Evolutionary conservation across 1,139 yeast genomes (phyloP).

Genomic region (Magnusiomyces paraingens): DNA sequence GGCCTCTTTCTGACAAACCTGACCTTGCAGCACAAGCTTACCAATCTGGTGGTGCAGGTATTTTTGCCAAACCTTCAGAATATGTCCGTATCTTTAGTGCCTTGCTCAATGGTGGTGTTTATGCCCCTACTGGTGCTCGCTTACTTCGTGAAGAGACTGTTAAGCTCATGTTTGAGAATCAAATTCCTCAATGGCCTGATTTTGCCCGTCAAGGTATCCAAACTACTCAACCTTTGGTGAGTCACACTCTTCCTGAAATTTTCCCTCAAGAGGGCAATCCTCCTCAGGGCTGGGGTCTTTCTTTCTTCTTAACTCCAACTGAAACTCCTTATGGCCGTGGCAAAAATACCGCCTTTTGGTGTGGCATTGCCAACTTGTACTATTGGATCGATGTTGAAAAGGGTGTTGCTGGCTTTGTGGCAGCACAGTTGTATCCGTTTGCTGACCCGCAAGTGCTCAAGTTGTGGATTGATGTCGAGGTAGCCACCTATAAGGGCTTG

Average conservation of each 20-base stretch:
- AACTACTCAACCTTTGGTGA: conserved; percentile 17
- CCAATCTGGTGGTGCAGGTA: conserved; percentile 45
- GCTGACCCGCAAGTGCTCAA: conserved; percentile 17
- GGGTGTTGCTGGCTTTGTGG: conserved; percentile 42
- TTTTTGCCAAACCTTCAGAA: conserved; percentile 41
- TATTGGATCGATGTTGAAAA: conserved; percentile 44
- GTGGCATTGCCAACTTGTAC: conserved; percentile 42
- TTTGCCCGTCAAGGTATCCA: conserved; percentile 20
- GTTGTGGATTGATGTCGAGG: conserved; percentile 18
- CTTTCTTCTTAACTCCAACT: conserved; percentile 17
- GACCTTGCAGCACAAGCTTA: conserved; percentile 5
- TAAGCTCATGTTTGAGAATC: conserved; percentile 22
- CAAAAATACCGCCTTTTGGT: conserved; percentile 40
- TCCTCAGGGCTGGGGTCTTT: conserved; percentile 26
- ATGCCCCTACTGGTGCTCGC: conserved; percentile 28
- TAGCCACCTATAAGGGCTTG: conserved; percentile 16
- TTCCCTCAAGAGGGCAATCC: conserved; percentile 21
- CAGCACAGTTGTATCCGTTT: conserved; percentile 37
- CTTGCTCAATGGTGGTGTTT: conserved; percentile 42
- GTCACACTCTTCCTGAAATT: conserved; percentile 20
- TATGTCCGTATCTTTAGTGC: conserved; percentile 41
- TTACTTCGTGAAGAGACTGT: conserved; percentile 29
- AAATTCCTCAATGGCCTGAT: conserved; percentile 22
- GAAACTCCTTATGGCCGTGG: conserved; percentile 39
- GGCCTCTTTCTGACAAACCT: conserved; percentile 10